A percentile compares a stretch with the other conserved stretches of the same genome.
phyloP scores from a whole-genome alignment of 176 grass and related monocot species.

The Hordeum vulgare region MorexV3_pseudomolecules_assembly NC_058522.1:565942757-565943256 shows the following conservation, averaged over 20 bases:
- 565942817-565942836: not conserved
- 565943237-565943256: not conserved
- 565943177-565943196: not conserved
- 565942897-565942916: not conserved
- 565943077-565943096: not conserved
- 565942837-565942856: no score
- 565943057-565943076: not conserved
- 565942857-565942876: not conserved
- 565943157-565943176: not conserved
- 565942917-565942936: not conserved
- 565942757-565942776: no score
- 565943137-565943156: conserved; percentile 2
- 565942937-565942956: not conserved
- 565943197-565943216: not conserved
- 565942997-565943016: not conserved
- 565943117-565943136: not conserved
- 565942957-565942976: not conserved
- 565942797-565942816: not conserved
- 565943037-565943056: not conserved
- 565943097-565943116: not conserved
- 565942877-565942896: not conserved
- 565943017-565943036: not conserved
- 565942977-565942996: not conserved
- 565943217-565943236: not conserved
- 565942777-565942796: not conserved